phyloP scores from a whole-genome alignment of 805 yeast species.

The Saccharomycopsis sp. region DNA sequence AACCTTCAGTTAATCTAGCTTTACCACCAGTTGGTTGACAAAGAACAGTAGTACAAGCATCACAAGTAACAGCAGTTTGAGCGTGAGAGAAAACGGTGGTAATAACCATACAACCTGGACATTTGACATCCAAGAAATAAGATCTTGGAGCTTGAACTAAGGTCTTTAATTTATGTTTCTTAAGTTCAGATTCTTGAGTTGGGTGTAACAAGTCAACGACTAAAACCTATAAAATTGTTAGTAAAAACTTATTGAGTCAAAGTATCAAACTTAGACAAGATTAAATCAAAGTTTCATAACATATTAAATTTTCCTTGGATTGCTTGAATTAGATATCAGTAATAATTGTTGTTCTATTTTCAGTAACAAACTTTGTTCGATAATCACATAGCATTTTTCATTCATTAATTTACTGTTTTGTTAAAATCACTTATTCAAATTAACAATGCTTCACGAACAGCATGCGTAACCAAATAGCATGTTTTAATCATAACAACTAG shows the following conservation, averaged over 20 bases:
- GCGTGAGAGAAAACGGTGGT: conserved; percentile 99
- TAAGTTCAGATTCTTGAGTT: conserved; percentile 91
- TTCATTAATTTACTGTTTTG: too few relatives aligned
- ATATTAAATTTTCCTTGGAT: too few relatives aligned
- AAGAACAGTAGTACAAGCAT: conserved; percentile 94
- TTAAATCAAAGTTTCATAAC: too few relatives aligned
- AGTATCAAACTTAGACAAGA: not conserved
- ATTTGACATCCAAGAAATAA: conserved; percentile 98
- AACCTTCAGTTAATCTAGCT: conserved; percentile 98
- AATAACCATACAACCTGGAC: conserved; percentile 99
- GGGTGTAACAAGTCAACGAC: conserved; percentile 99
- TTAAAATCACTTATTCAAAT: too few relatives aligned
- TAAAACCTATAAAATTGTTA: conserved; percentile 57
- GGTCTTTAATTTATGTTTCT: conserved; percentile 94
- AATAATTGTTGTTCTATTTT: too few relatives aligned
- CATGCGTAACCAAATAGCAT: too few relatives aligned
- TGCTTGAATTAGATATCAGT: too few relatives aligned
- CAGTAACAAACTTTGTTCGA: too few relatives aligned
- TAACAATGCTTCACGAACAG: too few relatives aligned
- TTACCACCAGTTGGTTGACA: conserved; percentile 99
- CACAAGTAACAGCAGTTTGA: conserved; percentile 99
- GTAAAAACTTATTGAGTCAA: not conserved
- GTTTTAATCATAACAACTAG: too few relatives aligned
- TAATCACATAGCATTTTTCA: too few relatives aligned
- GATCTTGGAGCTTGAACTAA: conserved; percentile 98